Base-by-base conservation (phyloP, 495 filamentous ascomycete species). In the Parmelia sp. region DNA sequence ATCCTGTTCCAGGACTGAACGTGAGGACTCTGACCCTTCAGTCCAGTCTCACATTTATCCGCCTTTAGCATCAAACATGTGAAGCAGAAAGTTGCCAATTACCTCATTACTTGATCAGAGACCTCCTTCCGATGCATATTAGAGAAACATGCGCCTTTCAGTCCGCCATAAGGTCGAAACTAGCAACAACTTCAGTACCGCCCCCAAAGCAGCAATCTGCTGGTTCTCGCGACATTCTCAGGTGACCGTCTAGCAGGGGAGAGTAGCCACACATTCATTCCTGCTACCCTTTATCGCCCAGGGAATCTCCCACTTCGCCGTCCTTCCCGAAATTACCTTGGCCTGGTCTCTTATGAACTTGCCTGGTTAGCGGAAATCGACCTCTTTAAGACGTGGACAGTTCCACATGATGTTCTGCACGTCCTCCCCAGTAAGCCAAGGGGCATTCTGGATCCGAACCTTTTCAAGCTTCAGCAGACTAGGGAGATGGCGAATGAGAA, bases 241-340 rank as follows among this genome's bases (percentile, higher is more conserved):
- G 51, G 33, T 19, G 29, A 15, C 29, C 21, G 29, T 21, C 51
- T 25, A 29, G 47, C 25, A 51, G 47, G 25, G n/a, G 23, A 51
- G 21, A 10, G 8, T 33, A 6, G 51, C 51, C 17, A 8, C 15
- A 55, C 27, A 55, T 33, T 55, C 51, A 5, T 27, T 51, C 15
- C 29, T 55, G 17, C 57, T 59, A 25, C 57, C 35, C 57, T 40
- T 59, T 0, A 27, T 39, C 39, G 57, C 57, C 57, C 57, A 59
- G 3, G 35, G 39, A 40, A 42, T 37, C 12, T 39, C 35, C 57
- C 29, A 36, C 14, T 11, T 31, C 29, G 29, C 51, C 29, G 15
- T 55, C 51, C 21, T 33, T 55, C 27, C 17, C 0, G 51, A 55
- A 25, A 55, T 29, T 17, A 55, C 51, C 29, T 33, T 33, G n/a